Evolutionary conservation across 352 stramenopile species (phyloP), one percentile per base, ranked within the genome.

Genomic region (Phytophthora tentaculata): DNA sequence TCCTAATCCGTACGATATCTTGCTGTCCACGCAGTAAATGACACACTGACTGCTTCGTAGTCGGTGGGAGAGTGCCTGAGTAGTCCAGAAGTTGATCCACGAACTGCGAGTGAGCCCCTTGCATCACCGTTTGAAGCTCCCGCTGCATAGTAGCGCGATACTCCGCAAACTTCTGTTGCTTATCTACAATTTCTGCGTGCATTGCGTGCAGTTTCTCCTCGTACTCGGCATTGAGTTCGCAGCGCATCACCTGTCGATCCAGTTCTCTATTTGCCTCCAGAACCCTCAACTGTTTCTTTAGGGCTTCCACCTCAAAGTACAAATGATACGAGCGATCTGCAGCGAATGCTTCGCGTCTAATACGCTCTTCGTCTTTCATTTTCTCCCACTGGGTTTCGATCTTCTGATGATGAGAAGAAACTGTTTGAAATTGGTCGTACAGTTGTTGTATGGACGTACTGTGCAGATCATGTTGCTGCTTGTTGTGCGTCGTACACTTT

Each of bases 81-180:
- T 81, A 77, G 12, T 88, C 86, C 17, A 92, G 67, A 14, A 94
- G 74, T 37, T 91, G 76, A 19, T 81, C 73, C 17, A 89, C 75
- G 9, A 88, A 67, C 32, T 84, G 73, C 12, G 77, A 73, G 41
- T 94, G 83, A 2, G 83, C 80, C 0, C 58, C 58, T 54, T 89
- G 81, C 0, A 92, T 74, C 58, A 91, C 80, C 9, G 64, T 53
- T 54, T 86, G 77, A 20, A 94, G 62, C 24, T 92, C 80, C 8
- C 86, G 73, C 55, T 92, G 82, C 66, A 94, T 81, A 20, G 69
- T 63, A 14, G 76, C 61, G 16, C 84, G 80, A 50, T 85, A 91
- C 28, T 83, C 79, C 5, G 88, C 82, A 17, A 94, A 94, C 29
- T 89, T 75, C 5, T 85, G 77, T 54, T 91, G 75, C 26, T 83